Evolutionary conservation across 2,329 filamentous ascomycete genomes (phyloP).

Genomic region (Colletotrichum somersetense): DNA sequence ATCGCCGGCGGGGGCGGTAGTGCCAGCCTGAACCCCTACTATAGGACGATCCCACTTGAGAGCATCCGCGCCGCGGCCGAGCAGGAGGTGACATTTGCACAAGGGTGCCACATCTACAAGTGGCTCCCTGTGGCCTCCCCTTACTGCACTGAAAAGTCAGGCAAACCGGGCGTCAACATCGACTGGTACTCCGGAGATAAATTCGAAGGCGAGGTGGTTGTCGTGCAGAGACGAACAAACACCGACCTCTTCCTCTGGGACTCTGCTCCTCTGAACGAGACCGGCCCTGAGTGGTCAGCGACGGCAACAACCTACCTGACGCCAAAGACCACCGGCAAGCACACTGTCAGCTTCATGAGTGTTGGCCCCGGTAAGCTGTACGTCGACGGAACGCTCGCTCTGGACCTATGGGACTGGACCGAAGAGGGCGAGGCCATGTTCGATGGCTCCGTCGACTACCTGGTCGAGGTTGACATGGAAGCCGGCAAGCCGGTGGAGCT

Average conservation of each 20-base stretch:
- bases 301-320: slow-evolving; percentile 71
- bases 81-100: slow-evolving; percentile 69
- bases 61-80: slow-evolving; percentile 69
- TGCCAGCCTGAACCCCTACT: slow-evolving; percentile 77
- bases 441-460: slow-evolving; percentile 73
- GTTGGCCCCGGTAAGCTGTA: slow-evolving; percentile 74
- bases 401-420: slow-evolving; percentile 78
- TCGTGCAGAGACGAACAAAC: slow-evolving; percentile 70
- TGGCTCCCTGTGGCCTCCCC: slow-evolving; percentile 74
- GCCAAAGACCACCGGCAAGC: slow-evolving; percentile 69
- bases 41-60: slow-evolving; percentile 73
- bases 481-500: slow-evolving; percentile 72
- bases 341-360: slow-evolving; percentile 76
- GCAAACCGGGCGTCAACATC: slow-evolving; percentile 71
- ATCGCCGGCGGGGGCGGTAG: slow-evolving; percentile 78
- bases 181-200: slow-evolving; percentile 75
- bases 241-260: slow-evolving; percentile 80
- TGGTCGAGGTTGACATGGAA: slow-evolving; percentile 71
- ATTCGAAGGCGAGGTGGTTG: slow-evolving; percentile 68
- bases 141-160: slow-evolving; percentile 67
- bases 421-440: slow-evolving; percentile 80
- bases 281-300: slow-evolving; percentile 74
- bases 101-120: slow-evolving; percentile 74
- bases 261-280: slow-evolving; percentile 70
- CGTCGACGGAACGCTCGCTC: slow-evolving; percentile 68